Percentiles rank a stretch among this genome's conserved stretches.
phyloP scores from a whole-genome alignment of 306 rosid species.

The Vigna unguiculata region DNA sequence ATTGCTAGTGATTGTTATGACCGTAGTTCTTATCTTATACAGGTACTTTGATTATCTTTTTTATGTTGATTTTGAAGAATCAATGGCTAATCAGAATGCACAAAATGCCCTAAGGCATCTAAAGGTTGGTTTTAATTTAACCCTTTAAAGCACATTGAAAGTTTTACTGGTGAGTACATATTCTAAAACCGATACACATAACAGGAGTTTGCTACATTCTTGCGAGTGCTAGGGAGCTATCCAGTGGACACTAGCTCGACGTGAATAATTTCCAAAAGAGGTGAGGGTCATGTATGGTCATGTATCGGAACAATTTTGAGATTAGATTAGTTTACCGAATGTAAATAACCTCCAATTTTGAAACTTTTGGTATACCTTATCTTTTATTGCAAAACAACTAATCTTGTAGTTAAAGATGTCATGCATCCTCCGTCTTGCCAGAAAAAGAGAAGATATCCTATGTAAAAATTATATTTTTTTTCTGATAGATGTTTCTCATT shows the following conservation, averaged over 20 bases:
- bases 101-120: constrained; percentile 90
- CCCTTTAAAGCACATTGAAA: constrained; percentile 18
- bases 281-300: constrained; percentile 40
- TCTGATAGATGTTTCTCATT: constrained; percentile 17
- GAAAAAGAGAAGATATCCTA: constrained; percentile 25
- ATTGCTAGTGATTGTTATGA: constrained; percentile 36
- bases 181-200: constrained; percentile 42
- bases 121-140: constrained; percentile 56
- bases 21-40: constrained; percentile 42
- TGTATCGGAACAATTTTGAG: constrained; percentile 23
- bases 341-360: constrained; percentile 26
- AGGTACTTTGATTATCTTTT: constrained; percentile 94
- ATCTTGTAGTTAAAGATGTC: background rate
- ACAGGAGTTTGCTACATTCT: constrained; percentile 93
- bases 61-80: constrained; percentile 95
- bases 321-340: constrained; percentile 28
- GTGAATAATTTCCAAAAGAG: constrained; percentile 48
- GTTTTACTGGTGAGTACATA: constrained; percentile 29
- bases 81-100: constrained; percentile 93
- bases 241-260: constrained; percentile 78
- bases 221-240: constrained; percentile 97
- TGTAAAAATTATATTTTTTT: background rate
- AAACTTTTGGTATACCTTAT: constrained; percentile 7
- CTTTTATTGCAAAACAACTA: constrained; percentile 23
- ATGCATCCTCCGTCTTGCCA: background rate